Evolutionary conservation across 2,329 filamentous ascomycete species (phyloP), one percentile per base, ranked within the genome.

Genomic region (Pezicula carpinea): DNA sequence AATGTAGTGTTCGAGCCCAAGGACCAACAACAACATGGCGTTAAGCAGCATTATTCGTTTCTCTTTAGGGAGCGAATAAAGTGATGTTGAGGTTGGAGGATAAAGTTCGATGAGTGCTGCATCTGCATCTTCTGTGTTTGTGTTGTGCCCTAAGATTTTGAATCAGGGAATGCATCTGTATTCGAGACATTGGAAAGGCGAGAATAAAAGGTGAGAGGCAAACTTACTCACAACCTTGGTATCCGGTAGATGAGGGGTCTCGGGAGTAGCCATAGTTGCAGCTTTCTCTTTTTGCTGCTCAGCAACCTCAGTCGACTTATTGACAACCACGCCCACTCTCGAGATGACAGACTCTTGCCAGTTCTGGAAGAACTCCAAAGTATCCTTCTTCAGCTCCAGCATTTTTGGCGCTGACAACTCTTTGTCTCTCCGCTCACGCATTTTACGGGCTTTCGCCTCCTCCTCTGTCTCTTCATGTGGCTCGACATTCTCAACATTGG

Each of bases 1-100:
- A 35, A 76, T 80, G 65, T 93, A 95, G 53, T 87, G 80, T 59
- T 93, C 83, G 13, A 95, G 69, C 2, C 87, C 90, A 2, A 95
- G 69, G 5, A 91, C 60, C 21, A 93, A 71, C 3, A 95, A 70
- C 1, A 95, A 70, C 34, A 89, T 69, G 0, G 82, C 79, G 57
- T 93, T 85, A 6, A 95, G 68, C 6, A 95, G 73, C 6, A 90
- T 70, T 21, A 77, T 76, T 38, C 83, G 74, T 58, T 83, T 85
- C 43, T 81, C 77, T 40, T 79, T 66, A 0, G 78, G 68, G 2
- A 88, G 67, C 8, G 74, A 71, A 55, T 74, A 77, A 10, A 93
- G 71, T 2, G 76, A 65, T 6, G 80, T 88, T 36, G 77, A 71
- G 23, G 77, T 72, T 0, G 83, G 81, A 14, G 77, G 75, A 54